These are phyloP conservation scores for Magnolia changhungtana DNA, from an alignment of 164 flowering plant genomes.

Conservation along the genomic window DNA sequence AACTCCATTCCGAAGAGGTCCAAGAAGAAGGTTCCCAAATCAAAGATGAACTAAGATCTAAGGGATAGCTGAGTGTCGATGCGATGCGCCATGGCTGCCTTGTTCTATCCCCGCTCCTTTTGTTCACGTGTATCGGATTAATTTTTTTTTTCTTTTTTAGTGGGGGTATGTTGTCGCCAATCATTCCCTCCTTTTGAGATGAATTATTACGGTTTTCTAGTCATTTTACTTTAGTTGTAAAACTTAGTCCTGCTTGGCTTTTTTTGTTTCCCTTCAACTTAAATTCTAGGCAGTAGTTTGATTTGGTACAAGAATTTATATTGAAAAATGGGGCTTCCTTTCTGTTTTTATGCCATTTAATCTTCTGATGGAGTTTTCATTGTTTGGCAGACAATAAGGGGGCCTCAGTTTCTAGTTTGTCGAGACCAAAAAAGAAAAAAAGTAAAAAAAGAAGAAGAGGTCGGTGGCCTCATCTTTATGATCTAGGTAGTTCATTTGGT, in stretches of 20 bases:
- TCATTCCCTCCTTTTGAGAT: neutral
- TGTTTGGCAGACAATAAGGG: neutral
- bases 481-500: too few species aligned
- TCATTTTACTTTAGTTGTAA: neutral
- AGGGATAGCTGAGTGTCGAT: neutral
- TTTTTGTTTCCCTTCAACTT: neutral
- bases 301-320: neutral
- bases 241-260: neutral
- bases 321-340: neutral
- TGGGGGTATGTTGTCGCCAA: neutral
- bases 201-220: slow-evolving; percentile 1
- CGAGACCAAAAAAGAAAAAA: too few species aligned
- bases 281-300: neutral
- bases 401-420: neutral
- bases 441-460: too few species aligned
- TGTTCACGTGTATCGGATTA: neutral
- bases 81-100: neutral
- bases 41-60: slow-evolving; percentile 38
- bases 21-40: slow-evolving; percentile 44
- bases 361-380: neutral
- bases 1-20: slow-evolving; percentile 49
- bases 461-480: too few species aligned
- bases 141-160: neutral
- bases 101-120: neutral
- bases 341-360: neutral